A percentile compares a stretch with the other conserved stretches of the same genome.
phyloP scores from a whole-genome alignment of 2,329 filamentous ascomycete genomes.

The Trichoderma endophyticum region DNA sequence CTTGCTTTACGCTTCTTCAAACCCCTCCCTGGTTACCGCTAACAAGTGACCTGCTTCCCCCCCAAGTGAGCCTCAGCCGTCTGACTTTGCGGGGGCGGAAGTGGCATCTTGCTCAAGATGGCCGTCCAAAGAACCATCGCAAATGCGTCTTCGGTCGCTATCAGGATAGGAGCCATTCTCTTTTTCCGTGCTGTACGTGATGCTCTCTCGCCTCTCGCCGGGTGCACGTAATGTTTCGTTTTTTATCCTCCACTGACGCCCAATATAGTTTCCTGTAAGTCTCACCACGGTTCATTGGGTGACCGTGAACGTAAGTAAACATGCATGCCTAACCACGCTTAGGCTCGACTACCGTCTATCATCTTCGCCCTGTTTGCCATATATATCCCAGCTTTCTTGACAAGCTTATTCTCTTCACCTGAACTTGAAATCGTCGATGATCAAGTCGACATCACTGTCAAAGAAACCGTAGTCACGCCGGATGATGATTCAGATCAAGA shows the following conservation, averaged over 20 bases:
- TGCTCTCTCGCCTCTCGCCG: background rate
- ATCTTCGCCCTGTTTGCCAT: constrained; percentile 62
- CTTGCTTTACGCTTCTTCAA: background rate
- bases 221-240: background rate
- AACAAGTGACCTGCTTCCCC: background rate
- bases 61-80: background rate
- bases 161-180: constrained; percentile 36
- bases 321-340: constrained; percentile 19
- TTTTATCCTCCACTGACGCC: constrained; percentile 20
- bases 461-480: constrained; percentile 40
- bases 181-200: constrained; percentile 38
- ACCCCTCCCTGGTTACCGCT: background rate
- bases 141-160: constrained; percentile 35
- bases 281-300: background rate
- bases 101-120: constrained; percentile 24
- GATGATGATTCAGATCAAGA: constrained; percentile 32
- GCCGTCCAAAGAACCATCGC: constrained; percentile 32
- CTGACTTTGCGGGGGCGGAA: background rate
- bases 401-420: constrained; percentile 54
- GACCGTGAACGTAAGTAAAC: constrained; percentile 5
- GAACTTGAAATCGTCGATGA: constrained; percentile 59
- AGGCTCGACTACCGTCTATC: constrained; percentile 47
- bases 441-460: constrained; percentile 55
- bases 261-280: constrained; percentile 37
- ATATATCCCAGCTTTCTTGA: constrained; percentile 62